phyloP scores from a whole-genome alignment of 192 early-diverging fungal genomes.

The Geranomyces variabilis region DNA sequence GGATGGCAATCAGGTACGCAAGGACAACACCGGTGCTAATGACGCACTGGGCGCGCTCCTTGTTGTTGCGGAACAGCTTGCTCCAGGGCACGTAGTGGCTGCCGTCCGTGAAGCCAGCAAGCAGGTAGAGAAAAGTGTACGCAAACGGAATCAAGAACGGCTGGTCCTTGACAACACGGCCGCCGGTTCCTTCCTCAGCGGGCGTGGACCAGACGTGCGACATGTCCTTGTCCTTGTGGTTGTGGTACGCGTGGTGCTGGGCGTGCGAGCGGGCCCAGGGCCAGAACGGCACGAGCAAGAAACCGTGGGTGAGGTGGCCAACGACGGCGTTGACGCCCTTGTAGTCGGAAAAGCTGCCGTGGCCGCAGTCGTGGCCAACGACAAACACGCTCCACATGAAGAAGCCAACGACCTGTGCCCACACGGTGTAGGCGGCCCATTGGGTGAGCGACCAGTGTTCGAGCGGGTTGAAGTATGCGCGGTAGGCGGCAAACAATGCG shows the following conservation, averaged over 20 bases:
- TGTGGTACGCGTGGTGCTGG: constrained; percentile 47
- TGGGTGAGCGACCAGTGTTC: neutral
- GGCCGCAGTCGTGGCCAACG: constrained; percentile 52
- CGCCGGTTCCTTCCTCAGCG: constrained; percentile 39
- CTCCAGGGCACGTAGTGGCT: constrained; percentile 41
- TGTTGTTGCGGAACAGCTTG: constrained; percentile 37
- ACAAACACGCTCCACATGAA: constrained; percentile 53
- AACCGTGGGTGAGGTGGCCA: constrained; percentile 49
- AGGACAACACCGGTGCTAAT: constrained; percentile 33
- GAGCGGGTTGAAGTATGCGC: constrained; percentile 14
- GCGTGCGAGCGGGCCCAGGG: constrained; percentile 50
- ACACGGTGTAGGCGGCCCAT: constrained; percentile 27
- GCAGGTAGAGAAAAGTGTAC: constrained; percentile 41
- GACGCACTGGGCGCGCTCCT: constrained; percentile 37
- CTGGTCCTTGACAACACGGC: constrained; percentile 35
- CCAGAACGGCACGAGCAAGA: constrained; percentile 49
- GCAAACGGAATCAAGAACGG: constrained; percentile 43
- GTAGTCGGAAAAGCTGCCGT: constrained; percentile 41
- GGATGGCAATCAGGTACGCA: constrained; percentile 30
- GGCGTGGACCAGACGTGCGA: constrained; percentile 39
- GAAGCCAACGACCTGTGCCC: constrained; percentile 34
- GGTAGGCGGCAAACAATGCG: constrained; percentile 33
- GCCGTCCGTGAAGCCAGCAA: constrained; percentile 42
- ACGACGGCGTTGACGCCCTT: constrained; percentile 44
- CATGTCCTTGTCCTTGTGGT: constrained; percentile 52